Base-by-base conservation (phyloP, 2,329 filamentous ascomycete genomes). In the Colletotrichum zoysiae region DNA sequence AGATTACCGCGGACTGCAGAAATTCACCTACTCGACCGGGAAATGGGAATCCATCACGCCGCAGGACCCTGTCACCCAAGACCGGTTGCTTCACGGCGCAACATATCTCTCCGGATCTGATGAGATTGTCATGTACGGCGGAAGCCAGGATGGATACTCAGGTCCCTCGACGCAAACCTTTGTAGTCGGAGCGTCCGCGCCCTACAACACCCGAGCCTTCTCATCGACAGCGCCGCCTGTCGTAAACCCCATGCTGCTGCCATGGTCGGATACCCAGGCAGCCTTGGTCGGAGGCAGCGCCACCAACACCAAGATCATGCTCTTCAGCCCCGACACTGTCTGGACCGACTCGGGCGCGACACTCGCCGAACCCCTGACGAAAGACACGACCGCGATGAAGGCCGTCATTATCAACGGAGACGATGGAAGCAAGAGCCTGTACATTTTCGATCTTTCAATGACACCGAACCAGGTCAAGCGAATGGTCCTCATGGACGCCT, bases 41-140 rank as follows among this genome's bases (percentile, higher is more conserved):
- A 81, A 86, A 69, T 90, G 88, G 88, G 81, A 86, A 63, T 84
- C 82, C 11, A 80, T 89, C 38, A 78, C 76, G 42, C 82, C 82
- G 16, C 69, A 80, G 20, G 83, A 83, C 42, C 79, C 82, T 46
- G 88, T 91, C 57, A 87, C 92, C 59, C 86, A 92, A 78, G 89
- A 94, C 77, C 90, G 94, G 70, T 84, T 90, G 70, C 89, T 91
- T 76, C 95, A 98, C 80, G 91, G 89, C 75, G 92, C 92, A 16
- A 87, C 89, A 23, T 98, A 95, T 78, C 84, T 98, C 65, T 87
- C 90, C 73, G 86, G 87, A 30, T 88, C 90, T 20, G 87, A 93
- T 67, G 87, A 89, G 5, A 93, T 98, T 66, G 82, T 98, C 33
- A 86, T 97, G 35, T 98, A 95, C 79, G 93, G 91, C 42, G 95